These are phyloP conservation scores for Alternaria dauci DNA, from an alignment of 2,329 filamentous ascomycete genomes.

Conservation along the genomic window DNA sequence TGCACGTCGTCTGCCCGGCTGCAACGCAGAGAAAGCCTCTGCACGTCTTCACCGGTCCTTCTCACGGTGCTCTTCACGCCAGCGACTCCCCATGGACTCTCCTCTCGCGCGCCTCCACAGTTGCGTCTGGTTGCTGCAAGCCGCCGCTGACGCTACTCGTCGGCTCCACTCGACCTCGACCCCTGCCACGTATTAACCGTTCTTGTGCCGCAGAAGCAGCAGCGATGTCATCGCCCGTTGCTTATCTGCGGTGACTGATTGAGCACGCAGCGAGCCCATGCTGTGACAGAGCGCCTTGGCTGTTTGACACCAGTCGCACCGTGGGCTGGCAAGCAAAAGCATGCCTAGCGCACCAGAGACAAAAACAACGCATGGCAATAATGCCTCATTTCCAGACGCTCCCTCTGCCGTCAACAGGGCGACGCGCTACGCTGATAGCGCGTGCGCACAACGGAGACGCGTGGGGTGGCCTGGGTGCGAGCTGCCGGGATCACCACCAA, in stretches of 20 bases:
- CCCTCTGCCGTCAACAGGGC: constrained; percentile 5
- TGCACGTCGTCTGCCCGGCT: neutral
- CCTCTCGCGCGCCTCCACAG: constrained; percentile 9
- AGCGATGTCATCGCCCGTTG: constrained; percentile 29
- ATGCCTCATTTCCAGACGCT: constrained; percentile 25
- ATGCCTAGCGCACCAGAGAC: constrained; percentile 17
- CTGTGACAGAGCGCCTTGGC: constrained; percentile 3
- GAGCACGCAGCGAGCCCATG: constrained; percentile 17
- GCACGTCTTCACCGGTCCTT: neutral
- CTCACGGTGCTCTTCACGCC: neutral
- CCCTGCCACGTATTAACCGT: constrained; percentile 22
- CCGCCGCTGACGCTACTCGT: constrained; percentile 29
- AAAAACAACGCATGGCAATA: constrained; percentile 15
- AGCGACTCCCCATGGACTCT: constrained; percentile 1
- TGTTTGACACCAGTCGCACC: constrained; percentile 4
- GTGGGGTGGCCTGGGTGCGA: constrained; percentile 20
- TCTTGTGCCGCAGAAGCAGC: constrained; percentile 14
- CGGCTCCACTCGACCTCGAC: constrained; percentile 22
- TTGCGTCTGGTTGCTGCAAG: constrained; percentile 18
- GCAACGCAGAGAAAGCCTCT: neutral
- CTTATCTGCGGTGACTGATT: constrained; percentile 29
- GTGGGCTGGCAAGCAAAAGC: constrained; percentile 6
- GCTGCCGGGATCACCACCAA: constrained; percentile 26
- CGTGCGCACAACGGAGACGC: constrained; percentile 13
- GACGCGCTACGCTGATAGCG: constrained; percentile 21